Conservation (phyloP, 768 basidiomycete genomes). For the Mycena galericulata region DNA sequence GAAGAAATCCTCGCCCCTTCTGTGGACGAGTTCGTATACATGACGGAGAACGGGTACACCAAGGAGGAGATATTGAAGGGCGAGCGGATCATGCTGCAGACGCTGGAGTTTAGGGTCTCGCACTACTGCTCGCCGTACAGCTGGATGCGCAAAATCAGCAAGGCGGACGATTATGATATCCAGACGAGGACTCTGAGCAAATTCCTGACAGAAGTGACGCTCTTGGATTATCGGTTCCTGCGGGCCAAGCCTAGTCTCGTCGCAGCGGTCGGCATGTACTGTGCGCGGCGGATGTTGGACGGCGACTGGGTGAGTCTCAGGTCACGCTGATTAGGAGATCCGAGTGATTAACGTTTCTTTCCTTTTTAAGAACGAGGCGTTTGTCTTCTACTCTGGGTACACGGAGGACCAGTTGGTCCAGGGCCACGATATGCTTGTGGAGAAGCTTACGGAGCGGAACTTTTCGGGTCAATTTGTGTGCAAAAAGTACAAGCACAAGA, state of each 20-base stretch:
- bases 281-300: conserved; percentile 91
- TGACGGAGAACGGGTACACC: conserved; percentile 95
- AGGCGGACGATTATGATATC: conserved; percentile 98
- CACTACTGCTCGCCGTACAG: conserved; percentile 99
- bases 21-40: conserved; percentile 98
- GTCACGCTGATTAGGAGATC: conserved; percentile 32
- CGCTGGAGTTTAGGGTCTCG: conserved; percentile 94
- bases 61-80: conserved; percentile 98
- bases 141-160: conserved; percentile 99
- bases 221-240: conserved; percentile 93
- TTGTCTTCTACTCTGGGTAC: conserved; percentile 93
- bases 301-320: conserved; percentile 90
- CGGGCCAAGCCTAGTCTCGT: conserved; percentile 93
- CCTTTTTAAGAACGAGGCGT: conserved; percentile 80
- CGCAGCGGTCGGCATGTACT: conserved; percentile 98
- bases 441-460: conserved; percentile 82
- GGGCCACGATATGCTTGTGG: conserved; percentile 85
- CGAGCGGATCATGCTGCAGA: conserved; percentile 95
- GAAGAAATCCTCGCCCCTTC: conserved; percentile 98
- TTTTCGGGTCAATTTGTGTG: conserved; percentile 90
- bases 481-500: conserved; percentile 98
- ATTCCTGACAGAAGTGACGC: conserved; percentile 95
- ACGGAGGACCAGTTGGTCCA: conserved; percentile 89
- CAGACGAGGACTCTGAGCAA: conserved; percentile 98
- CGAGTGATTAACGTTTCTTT: conserved; percentile 54